Base-by-base conservation (phyloP, 1,284 basidiomycete species). In the Sphaerobolus stellatus region DNA sequence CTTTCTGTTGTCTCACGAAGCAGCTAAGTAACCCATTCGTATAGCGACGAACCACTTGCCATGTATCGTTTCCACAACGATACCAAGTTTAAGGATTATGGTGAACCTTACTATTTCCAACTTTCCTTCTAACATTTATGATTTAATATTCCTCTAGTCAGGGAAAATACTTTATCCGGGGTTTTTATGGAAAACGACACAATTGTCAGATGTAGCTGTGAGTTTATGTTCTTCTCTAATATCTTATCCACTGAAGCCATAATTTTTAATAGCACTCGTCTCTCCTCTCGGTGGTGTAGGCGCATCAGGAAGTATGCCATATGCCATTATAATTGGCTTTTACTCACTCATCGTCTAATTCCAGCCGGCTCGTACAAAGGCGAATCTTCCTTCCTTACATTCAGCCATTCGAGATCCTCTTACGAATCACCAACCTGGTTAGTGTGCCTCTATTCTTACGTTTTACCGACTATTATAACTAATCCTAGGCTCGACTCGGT, bases 231-330 rank as follows among this genome's bases (percentile, higher is more conserved):
- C 22, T 30, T 31, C 5, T 20, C 16, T 2, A 27, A 5, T 43
- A 22, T 13, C 36, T 34, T 5, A n/a, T 8, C 8, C 31, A 29
- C n/a, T 27, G 20, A 43, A 25, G 25, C 16, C 5, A 22, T 46
- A 16, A 52, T 30, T 41, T 27, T 41, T 31, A 4, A 51, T 86
- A 84, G 75, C 30, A 75, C 80, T 11, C 85, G 82, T n/a, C 67
- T 90, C n/a, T 43, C 88, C 88, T 1, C 86, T 91, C 55, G 89
- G 88, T 36, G 89, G 88, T 43, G 74, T 82, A 43, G 88, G 89
- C 4, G 73, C 78, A 6, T 90, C 87, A 61, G 88, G 88, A 66
- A 79, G 87, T 88, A 66, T 61, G 84, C 68, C 46, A n/a, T 20
- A n/a, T 51, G 48, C 30, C 43, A 25, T 48, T 31, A 13, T 25